Conservation (phyloP, 1,284 basidiomycete species). For the Irpex sp. region DNA sequence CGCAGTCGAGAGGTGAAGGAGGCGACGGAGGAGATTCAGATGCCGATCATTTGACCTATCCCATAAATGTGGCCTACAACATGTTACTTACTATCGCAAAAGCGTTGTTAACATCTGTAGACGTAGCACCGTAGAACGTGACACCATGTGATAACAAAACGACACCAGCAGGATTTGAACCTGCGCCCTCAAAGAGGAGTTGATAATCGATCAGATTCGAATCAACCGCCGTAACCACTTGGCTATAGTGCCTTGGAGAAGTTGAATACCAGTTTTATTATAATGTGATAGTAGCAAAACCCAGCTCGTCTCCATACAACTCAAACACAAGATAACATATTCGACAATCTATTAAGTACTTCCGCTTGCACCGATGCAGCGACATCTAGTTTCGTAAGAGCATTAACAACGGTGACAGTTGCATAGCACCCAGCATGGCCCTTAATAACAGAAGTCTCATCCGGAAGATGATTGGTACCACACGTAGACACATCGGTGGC, state of each 20-base stretch:
- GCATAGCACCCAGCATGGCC: slow-evolving; percentile 35
- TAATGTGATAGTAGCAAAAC: no score
- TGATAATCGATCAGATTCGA: slow-evolving; percentile 25
- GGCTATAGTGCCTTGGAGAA: slow-evolving; percentile 34
- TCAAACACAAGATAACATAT: neutral
- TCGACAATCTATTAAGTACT: slow-evolving; percentile 33
- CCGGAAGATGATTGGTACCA: slow-evolving; percentile 37
- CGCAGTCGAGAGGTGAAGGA: no score
- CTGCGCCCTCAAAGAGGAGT: slow-evolving; percentile 19
- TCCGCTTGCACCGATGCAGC: slow-evolving; percentile 34
- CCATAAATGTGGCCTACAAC: no score
- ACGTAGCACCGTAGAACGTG: no score
- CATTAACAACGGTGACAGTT: slow-evolving; percentile 45
- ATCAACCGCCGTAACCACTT: slow-evolving; percentile 52
- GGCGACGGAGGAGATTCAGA: no score
- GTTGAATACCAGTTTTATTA: no score
- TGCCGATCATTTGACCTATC: no score
- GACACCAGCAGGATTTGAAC: slow-evolving; percentile 22
- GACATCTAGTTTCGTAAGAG: slow-evolving; percentile 14
- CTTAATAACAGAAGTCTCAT: slow-evolving; percentile 35
- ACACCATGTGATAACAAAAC: slow-evolving; percentile 1
- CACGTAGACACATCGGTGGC: slow-evolving; percentile 41
- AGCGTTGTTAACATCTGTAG: no score
- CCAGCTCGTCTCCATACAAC: no score
- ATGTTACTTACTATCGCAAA: no score